Evolutionary conservation across 805 yeast genomes (phyloP).

Genomic region (Kazachstania viticola): DNA sequence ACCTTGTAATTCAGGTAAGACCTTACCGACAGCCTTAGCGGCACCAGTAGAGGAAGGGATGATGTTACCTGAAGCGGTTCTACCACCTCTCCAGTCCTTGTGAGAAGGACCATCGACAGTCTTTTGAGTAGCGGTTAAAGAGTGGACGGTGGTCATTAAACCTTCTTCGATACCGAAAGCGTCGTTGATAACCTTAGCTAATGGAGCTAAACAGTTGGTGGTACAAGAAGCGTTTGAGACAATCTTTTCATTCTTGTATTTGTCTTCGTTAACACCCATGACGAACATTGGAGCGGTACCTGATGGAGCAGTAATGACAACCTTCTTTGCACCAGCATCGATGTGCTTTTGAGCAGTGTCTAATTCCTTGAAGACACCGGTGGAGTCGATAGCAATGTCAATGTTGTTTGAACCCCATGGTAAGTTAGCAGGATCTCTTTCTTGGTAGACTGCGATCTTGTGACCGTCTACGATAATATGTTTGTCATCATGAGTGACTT

Average conservation of each 20-base stretch:
- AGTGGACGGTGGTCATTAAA: conserved; percentile 66
- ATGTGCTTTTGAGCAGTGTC: conserved; percentile 60
- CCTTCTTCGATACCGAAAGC: conserved; percentile 60
- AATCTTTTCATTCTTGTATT: conserved; percentile 46
- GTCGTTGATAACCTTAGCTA: conserved; percentile 58
- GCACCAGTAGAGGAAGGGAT: conserved; percentile 72
- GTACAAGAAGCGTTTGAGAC: conserved; percentile 66
- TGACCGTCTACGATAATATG: conserved; percentile 43
- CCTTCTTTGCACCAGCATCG: conserved; percentile 66
- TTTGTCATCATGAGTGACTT: conserved; percentile 42
- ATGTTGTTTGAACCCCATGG: conserved; percentile 58
- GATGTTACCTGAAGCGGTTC: conserved; percentile 67
- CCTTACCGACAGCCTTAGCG: conserved; percentile 68
- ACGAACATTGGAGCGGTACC: conserved; percentile 65
- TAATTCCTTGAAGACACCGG: conserved; percentile 58
- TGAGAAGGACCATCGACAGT: conserved; percentile 70
- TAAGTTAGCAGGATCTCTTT: conserved; percentile 54
- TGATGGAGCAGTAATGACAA: conserved; percentile 62
- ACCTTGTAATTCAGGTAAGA: conserved; percentile 60
- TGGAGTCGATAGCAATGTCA: conserved; percentile 57
- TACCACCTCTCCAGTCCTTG: conserved; percentile 75
- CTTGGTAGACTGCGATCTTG: conserved; percentile 42
- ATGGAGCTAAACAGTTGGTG: conserved; percentile 65
- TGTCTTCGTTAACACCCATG: conserved; percentile 55
- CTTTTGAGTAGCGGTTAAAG: conserved; percentile 63